Evolutionary conservation across 2,329 filamentous ascomycete genomes (phyloP).

Genomic region (Paraconiothyrium brasiliense): DNA sequence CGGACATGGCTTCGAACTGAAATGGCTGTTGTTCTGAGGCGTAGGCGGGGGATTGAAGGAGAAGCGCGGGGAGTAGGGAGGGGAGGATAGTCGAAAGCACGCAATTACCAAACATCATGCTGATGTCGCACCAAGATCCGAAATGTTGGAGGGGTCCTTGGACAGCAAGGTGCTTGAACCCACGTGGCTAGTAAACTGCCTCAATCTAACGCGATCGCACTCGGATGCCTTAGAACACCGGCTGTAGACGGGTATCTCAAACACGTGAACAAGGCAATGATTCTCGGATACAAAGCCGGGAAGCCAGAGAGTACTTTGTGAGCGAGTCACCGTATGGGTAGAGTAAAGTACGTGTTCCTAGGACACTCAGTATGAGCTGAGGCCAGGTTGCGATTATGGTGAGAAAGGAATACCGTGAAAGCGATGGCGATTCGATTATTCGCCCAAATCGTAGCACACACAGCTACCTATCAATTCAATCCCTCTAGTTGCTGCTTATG

Average conservation of each 20-base stretch:
- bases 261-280: not conserved
- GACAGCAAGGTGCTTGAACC: conserved; percentile 45
- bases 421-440: not conserved
- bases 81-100: conserved; percentile 25
- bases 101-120: conserved; percentile 38
- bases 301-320: not conserved
- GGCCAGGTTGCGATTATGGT: not conserved
- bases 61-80: conserved; percentile 27
- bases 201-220: conserved; percentile 38
- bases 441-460: not conserved
- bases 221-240: not conserved
- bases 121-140: not conserved
- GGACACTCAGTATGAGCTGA: not conserved
- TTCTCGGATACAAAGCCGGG: not conserved
- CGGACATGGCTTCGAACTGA: conserved; percentile 48
- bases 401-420: not conserved
- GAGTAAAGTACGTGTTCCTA: not conserved
- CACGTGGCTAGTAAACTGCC: conserved; percentile 30
- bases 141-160: conserved; percentile 23
- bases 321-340: not conserved
- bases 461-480: not conserved
- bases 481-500: not conserved
- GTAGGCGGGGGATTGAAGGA: conserved; percentile 22
- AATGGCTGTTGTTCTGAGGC: conserved; percentile 47
- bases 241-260: not conserved